A percentile compares a stretch with the other conserved stretches of the same genome.
These are phyloP conservation scores for Lophiostoma macrostomum DNA, from an alignment of 495 filamentous ascomycete species.

Conservation along the genomic window DNA sequence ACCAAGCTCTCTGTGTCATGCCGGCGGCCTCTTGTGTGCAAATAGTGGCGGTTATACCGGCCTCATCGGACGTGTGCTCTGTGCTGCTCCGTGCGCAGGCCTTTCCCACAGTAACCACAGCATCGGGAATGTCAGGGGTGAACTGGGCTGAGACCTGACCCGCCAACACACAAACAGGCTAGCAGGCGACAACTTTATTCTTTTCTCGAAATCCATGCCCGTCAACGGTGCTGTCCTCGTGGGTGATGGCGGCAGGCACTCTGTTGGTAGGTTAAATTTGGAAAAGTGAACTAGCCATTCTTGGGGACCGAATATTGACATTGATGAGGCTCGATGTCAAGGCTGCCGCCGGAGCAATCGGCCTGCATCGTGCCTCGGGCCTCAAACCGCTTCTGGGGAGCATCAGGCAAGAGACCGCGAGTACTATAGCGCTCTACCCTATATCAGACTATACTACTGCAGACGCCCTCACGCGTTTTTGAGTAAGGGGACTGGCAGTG, in stretches of 20 bases:
- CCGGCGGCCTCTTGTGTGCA: conserved; percentile 10
- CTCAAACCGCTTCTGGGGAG: conserved; percentile 8
- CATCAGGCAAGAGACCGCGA: conserved; percentile 2
- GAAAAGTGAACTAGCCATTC: conserved; percentile 10
- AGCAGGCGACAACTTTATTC: conserved; percentile 6
- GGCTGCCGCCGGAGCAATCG: background rate
- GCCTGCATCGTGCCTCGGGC: conserved; percentile 17
- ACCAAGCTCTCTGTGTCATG: conserved; percentile 13
- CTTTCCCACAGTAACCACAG: conserved; percentile 15
- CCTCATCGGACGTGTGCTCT: no score
- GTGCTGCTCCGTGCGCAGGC: background rate
- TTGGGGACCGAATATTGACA: conserved; percentile 15
- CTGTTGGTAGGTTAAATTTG: background rate
- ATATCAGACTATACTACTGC: conserved; percentile 19
- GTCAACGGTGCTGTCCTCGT: conserved; percentile 24
- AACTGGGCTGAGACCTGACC: conserved; percentile 6
- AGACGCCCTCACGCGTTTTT: conserved; percentile 21
- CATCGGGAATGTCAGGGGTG: conserved; percentile 5
- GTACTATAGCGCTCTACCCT: conserved; percentile 16
- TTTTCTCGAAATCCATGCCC: conserved; percentile 17
- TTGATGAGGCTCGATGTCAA: conserved; percentile 19
- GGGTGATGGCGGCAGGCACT: conserved; percentile 7
- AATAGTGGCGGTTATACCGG: no score
- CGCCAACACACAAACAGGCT: conserved; percentile 1
- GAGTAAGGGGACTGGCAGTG: conserved; percentile 21